phyloP scores from a whole-genome alignment of 2,329 filamentous ascomycete species.

The Drechslerella coelobrocha region DNA sequence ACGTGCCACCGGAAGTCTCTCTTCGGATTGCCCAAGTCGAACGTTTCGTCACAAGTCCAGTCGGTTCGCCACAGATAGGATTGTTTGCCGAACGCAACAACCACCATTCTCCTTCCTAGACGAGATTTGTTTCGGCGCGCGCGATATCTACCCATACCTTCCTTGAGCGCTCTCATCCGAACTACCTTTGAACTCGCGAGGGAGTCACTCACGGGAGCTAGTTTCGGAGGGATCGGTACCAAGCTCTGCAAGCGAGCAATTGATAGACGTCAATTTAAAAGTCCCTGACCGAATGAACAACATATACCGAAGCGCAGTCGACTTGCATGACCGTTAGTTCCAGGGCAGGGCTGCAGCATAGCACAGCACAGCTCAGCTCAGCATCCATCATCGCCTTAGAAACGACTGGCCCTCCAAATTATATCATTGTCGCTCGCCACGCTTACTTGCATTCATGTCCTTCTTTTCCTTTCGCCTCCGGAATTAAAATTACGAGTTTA shows the following conservation, averaged over 20 bases:
- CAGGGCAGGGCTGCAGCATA: background rate
- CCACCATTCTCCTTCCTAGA: constrained; percentile 51
- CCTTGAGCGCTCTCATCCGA: constrained; percentile 3
- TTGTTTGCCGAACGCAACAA: constrained; percentile 43
- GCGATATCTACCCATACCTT: constrained; percentile 23
- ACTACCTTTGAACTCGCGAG: constrained; percentile 17
- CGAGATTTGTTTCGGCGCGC: constrained; percentile 38
- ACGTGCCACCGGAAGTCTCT: constrained; percentile 40
- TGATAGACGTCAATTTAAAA: constrained; percentile 11
- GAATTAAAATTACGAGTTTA: constrained; percentile 15
- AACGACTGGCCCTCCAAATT: constrained; percentile 18
- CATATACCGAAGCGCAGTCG: background rate
- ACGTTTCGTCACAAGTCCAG: constrained; percentile 33
- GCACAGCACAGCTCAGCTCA: constrained; percentile 25
- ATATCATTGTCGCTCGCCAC: constrained; percentile 12
- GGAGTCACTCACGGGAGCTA: background rate
- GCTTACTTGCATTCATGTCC: constrained; percentile 27
- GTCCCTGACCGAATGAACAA: background rate
- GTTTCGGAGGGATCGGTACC: constrained; percentile 15
- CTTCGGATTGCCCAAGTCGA: constrained; percentile 46
- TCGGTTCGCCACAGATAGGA: constrained; percentile 39
- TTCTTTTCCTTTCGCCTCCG: constrained; percentile 21
- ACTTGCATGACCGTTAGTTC: background rate
- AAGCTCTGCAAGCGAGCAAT: constrained; percentile 27
- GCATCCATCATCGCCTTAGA: constrained; percentile 15